Percentiles rank a stretch among this genome's conserved stretches.
Conservation (phyloP, 78 protist species). For the Polysphondylium violaceum region DNA sequence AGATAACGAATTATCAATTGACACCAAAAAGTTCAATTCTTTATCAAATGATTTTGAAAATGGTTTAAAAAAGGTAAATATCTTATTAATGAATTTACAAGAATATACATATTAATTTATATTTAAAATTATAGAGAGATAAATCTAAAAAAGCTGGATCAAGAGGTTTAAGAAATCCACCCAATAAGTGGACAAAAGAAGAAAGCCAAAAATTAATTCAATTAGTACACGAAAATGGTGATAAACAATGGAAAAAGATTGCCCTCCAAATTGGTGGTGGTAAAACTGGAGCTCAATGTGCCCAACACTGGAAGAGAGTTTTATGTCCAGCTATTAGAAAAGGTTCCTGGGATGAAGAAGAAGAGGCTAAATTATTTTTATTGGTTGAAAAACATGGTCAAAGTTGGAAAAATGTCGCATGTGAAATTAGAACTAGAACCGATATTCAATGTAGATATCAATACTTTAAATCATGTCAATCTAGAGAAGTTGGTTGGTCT, state of each 20-base stretch:
- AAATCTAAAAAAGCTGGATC: conserved; percentile 35
- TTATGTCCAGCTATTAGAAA: conserved; percentile 72
- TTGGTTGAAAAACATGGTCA: conserved; percentile 76
- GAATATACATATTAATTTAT: not conserved
- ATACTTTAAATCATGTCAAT: conserved; percentile 70
- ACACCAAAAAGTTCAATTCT: conserved; percentile 6
- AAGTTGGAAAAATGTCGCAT: conserved; percentile 69
- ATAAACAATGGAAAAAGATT: conserved; percentile 80
- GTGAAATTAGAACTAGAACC: conserved; percentile 59
- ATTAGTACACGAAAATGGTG: conserved; percentile 72
- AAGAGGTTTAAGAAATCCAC: conserved; percentile 76
- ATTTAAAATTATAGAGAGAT: conserved; percentile 17
- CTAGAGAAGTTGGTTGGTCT: conserved; percentile 62
- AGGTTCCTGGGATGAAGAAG: conserved; percentile 74
- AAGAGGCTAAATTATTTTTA: conserved; percentile 36
- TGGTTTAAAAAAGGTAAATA: conserved; percentile 34
- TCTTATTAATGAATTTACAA: not conserved
- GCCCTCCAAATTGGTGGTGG: conserved; percentile 76
- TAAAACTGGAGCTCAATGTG: conserved; percentile 75
- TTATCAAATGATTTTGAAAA: conserved; percentile 38
- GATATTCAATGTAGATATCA: conserved; percentile 79
- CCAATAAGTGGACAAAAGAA: conserved; percentile 77
- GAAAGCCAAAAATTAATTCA: conserved; percentile 50
- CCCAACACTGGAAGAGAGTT: conserved; percentile 76
- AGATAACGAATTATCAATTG: conserved; percentile 42